These are phyloP conservation scores for Cryptococcus amylolentus DNA, from an alignment of 1,284 basidiomycete species.

Conservation along the genomic window DNA sequence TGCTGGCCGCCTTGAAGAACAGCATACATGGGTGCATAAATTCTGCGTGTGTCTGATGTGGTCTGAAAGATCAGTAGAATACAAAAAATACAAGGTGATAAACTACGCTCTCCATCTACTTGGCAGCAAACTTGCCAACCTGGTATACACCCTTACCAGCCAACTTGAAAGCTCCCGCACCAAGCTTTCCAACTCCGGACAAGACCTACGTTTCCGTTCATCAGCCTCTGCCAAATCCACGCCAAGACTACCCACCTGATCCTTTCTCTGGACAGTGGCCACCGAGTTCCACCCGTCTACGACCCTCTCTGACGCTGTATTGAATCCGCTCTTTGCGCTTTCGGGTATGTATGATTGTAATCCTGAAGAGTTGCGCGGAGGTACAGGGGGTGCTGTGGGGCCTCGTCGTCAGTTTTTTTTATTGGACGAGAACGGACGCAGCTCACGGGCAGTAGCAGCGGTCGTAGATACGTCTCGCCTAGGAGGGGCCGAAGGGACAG, in stretches of 20 bases:
- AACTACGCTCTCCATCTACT: slow-evolving; percentile 1
- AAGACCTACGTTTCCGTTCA: slow-evolving; percentile 12
- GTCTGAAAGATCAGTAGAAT: too few species aligned
- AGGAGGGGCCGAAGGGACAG: slow-evolving; percentile 9
- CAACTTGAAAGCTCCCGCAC: slow-evolving; percentile 25
- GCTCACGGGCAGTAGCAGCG: not conserved
- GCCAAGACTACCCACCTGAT: slow-evolving; percentile 16
- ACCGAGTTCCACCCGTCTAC: slow-evolving; percentile 22
- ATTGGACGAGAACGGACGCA: too few species aligned
- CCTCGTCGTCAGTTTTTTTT: not conserved
- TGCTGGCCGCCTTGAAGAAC: too few species aligned
- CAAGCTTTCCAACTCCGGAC: slow-evolving; percentile 20
- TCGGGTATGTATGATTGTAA: slow-evolving; percentile 20
- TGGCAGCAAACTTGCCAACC: slow-evolving; percentile 28
- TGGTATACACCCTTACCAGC: slow-evolving; percentile 23
- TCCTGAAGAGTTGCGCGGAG: slow-evolving; percentile 8
- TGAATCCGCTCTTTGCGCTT: slow-evolving; percentile 10
- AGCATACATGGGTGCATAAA: too few species aligned
- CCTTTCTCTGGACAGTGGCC: slow-evolving; percentile 22
- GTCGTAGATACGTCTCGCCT: not conserved
- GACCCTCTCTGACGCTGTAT: slow-evolving; percentile 14
- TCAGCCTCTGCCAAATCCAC: not conserved
- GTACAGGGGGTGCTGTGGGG: slow-evolving; percentile 1
- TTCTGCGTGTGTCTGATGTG: too few species aligned
- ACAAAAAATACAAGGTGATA: too few species aligned